These are phyloP conservation scores for Hypoxylon trugodes DNA, from an alignment of 495 filamentous ascomycete genomes.

Conservation along the genomic window DNA sequence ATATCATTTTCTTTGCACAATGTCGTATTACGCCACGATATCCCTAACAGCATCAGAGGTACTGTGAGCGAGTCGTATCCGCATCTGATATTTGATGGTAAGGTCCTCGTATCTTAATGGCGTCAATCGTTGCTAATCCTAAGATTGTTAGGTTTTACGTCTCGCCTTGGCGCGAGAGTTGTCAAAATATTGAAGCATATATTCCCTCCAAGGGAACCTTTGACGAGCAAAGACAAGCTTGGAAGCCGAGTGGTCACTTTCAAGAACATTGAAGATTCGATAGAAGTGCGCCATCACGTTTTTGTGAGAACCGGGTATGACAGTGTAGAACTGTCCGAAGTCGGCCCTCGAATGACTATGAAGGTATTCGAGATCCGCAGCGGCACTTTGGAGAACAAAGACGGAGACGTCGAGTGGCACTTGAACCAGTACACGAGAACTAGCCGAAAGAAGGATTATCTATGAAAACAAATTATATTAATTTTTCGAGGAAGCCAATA, in stretches of 20 bases:
- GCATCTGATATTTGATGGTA: conserved; percentile 88
- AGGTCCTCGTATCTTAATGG: not conserved
- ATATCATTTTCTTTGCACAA: conserved; percentile 93
- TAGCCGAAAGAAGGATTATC: conserved; percentile 89
- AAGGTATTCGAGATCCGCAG: conserved; percentile 90
- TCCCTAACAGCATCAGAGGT: conserved; percentile 84
- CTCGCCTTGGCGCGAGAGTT: conserved; percentile 80
- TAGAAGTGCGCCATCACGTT: conserved; percentile 70
- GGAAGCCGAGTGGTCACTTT: conserved; percentile 94
- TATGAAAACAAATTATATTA: conserved; percentile 59
- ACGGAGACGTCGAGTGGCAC: conserved; percentile 96
- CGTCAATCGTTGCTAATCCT: conserved; percentile 9
- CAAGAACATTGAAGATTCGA: conserved; percentile 91
- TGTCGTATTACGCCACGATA: conserved; percentile 91
- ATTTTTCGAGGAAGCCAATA: not conserved
- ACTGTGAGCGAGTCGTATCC: conserved; percentile 96
- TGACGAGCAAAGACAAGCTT: conserved; percentile 68
- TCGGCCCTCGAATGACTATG: conserved; percentile 97
- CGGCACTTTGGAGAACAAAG: conserved; percentile 93
- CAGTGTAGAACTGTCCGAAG: conserved; percentile 91
- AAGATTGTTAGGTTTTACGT: conserved; percentile 68
- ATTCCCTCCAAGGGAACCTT: conserved; percentile 86
- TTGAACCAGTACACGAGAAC: conserved; percentile 95
- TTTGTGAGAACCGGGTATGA: conserved; percentile 66
- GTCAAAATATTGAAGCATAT: conserved; percentile 94